phyloP scores from a whole-genome alignment of 345 rosid species.

The Citrus hindsii region DNA sequence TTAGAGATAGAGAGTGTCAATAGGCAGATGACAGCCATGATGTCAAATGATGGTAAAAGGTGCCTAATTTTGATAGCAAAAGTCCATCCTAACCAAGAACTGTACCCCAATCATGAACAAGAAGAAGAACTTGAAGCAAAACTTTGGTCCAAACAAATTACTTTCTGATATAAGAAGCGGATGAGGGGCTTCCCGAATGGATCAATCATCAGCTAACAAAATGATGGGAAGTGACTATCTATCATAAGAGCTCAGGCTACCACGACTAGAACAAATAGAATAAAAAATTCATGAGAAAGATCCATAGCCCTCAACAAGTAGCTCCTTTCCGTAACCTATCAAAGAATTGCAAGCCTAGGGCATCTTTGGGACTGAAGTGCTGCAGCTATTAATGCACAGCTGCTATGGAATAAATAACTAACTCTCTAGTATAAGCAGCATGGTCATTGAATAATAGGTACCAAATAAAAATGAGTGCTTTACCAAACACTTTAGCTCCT shows the following conservation, averaged over 20 bases:
- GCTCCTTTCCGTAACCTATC: background rate
- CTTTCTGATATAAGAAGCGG: background rate
- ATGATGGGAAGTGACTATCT: background rate
- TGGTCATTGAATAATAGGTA: too few relatives aligned
- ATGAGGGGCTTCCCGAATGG: background rate
- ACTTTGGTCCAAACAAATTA: too few relatives aligned
- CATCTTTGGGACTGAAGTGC: too few relatives aligned
- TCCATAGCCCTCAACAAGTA: background rate
- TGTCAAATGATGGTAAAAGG: background rate
- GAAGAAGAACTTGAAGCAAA: background rate
- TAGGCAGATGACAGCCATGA: background rate
- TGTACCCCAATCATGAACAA: too few relatives aligned
- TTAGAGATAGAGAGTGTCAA: background rate
- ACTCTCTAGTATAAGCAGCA: too few relatives aligned
- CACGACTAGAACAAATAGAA: background rate
- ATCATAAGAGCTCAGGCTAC: background rate
- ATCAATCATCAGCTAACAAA: background rate
- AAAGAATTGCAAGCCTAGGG: background rate
- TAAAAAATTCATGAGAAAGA: background rate
- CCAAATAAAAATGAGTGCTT: too few relatives aligned
- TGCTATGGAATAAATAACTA: too few relatives aligned
- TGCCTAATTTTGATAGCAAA: background rate
- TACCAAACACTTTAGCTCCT: too few relatives aligned
- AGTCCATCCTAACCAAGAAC: background rate
- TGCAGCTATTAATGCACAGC: too few relatives aligned